Base-by-base conservation (phyloP, 2,329 filamentous ascomycete genomes). In the Alternaria incomplexa region DNA sequence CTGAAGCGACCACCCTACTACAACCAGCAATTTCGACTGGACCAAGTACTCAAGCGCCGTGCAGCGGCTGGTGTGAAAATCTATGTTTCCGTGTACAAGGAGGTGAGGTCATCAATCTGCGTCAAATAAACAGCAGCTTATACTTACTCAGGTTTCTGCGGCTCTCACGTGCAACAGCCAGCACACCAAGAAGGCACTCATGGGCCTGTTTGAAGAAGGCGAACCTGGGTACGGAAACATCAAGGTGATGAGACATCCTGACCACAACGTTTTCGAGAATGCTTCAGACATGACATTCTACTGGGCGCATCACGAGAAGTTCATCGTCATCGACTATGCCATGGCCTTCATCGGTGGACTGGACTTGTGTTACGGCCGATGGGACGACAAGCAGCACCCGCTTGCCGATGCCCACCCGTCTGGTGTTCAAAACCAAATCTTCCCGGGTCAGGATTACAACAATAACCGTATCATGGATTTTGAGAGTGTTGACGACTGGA, bases 401-500 rank as follows among this genome's bases (percentile, higher is more conserved):
- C 85, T 97, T 13, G 87, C 95, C 1, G 96, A 98, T 78, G 89
- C 94, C 1, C 94, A 98, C 77, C 95, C 95, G 0, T 89, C 90
- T 46, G 92, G 92, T 20, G 87, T 97, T 17, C 84, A 87, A 13
- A 88, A 94, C 58, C 94, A 97, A 79, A 85, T 97, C 20, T 99
- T 93, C 85, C 94, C 96, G 0, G 96, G 96, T 0, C 96, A 99
- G 76, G 96, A 99, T 74, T 98, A 96, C 84, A 98, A 98, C 81
- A 98, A 98, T 80, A 97, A 97, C 78, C 89, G 95, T 40, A 90
- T 98, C 71, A 92, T 97, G 90, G 96, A 99, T 74, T 99, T 98
- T 78, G 87, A 97, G 72, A 91, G 90, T 30, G 96, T 98, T 1
- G 80, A 92, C 28, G 91, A 97, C 75, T 98, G 95, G 95, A 93